A percentile compares a stretch with the other conserved stretches of the same genome.
These are phyloP conservation scores for Cylindrotheca closterium DNA, from an alignment of 108 stramenopile species.

Conservation along the genomic window DNA sequence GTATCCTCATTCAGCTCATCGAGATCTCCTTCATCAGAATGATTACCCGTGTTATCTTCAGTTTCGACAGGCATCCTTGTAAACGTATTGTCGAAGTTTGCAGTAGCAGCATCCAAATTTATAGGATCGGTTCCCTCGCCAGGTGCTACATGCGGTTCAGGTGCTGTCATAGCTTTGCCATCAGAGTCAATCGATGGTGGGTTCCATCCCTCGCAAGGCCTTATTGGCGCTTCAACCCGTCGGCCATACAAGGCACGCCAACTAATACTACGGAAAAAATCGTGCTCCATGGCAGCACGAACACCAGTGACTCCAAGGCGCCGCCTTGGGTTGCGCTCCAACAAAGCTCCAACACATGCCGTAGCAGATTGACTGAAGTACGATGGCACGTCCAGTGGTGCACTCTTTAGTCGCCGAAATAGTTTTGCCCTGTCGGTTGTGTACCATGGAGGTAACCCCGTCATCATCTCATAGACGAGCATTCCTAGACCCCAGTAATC, in stretches of 20 bases:
- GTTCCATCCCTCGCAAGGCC: constrained; percentile 90
- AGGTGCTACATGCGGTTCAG: neutral
- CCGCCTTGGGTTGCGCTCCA: constrained; percentile 77
- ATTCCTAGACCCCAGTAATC: constrained; percentile 97
- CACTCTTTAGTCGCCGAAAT: constrained; percentile 85
- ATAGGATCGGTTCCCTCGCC: constrained; percentile 1
- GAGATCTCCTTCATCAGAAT: constrained; percentile 39
- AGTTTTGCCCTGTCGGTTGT: constrained; percentile 94
- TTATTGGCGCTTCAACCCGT: constrained; percentile 77
- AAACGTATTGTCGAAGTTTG: constrained; percentile 88
- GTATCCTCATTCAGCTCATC: constrained; percentile 76
- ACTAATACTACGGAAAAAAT: constrained; percentile 79
- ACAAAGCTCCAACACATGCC: constrained; percentile 62
- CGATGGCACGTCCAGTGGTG: constrained; percentile 79
- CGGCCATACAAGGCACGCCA: constrained; percentile 73
- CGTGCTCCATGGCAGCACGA: constrained; percentile 81
- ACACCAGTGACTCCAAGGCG: constrained; percentile 75
- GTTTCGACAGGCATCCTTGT: constrained; percentile 84
- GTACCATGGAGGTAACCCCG: constrained; percentile 98
- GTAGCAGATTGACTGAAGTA: constrained; percentile 61
- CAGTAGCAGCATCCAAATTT: constrained; percentile 77
- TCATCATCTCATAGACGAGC: constrained; percentile 96
- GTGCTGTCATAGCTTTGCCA: neutral
- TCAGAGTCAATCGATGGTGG: constrained; percentile 37
- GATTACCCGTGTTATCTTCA: constrained; percentile 55